Conservation (phyloP, 306 rosid genomes). For the Lagenaria siceraria region DNA sequence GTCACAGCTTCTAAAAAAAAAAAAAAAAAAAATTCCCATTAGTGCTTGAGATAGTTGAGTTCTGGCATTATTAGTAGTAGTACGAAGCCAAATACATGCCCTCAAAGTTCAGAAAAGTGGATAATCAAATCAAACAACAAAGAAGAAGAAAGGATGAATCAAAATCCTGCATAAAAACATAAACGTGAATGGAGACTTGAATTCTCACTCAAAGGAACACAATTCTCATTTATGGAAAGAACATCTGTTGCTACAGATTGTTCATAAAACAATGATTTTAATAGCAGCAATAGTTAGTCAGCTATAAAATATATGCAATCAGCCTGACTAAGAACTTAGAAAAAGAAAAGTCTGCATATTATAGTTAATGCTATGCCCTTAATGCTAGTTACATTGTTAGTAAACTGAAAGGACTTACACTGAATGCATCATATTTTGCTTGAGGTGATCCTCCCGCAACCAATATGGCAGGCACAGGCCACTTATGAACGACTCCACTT, state of each 20-base stretch:
- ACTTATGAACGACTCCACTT: constrained; percentile 28
- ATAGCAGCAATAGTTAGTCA: background rate
- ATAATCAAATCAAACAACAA: background rate
- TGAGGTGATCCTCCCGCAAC: constrained; percentile 53
- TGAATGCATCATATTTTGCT: constrained; percentile 72
- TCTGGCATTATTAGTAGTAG: background rate
- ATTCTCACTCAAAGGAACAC: background rate
- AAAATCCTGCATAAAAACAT: background rate
- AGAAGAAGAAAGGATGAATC: background rate
- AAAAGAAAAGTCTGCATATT: background rate
- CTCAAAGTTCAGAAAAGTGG: background rate
- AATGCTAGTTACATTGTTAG: background rate
- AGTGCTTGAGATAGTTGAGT: background rate
- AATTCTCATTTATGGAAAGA: background rate
- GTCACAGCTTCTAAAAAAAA: background rate
- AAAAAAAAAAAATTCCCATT: too few species aligned
- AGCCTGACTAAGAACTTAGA: background rate
- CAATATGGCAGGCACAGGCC: constrained; percentile 63
- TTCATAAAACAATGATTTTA: background rate
- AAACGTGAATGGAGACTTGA: background rate
- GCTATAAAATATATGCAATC: background rate
- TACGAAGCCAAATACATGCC: background rate
- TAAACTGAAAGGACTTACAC: constrained; percentile 34
- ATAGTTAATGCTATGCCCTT: background rate
- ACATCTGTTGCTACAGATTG: background rate